Evolutionary conservation across 345 rosid genomes (phyloP), one percentile per base, ranked within the genome.

Genomic region (Lumnitzera racemosa): DNA sequence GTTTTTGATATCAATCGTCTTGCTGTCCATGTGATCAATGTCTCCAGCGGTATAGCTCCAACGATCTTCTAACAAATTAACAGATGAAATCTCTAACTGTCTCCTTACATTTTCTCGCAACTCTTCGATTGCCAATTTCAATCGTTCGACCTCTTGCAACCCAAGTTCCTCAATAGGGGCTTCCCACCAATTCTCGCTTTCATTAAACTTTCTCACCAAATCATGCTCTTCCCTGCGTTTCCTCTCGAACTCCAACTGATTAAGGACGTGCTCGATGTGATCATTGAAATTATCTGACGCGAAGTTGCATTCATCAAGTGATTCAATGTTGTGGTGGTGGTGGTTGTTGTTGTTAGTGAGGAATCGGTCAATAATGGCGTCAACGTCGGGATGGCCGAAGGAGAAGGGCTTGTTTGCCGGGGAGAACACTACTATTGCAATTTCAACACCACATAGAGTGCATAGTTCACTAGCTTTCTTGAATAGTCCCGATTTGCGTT

Each of bases 121-220:
- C 31, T 66, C 70, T 58, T 62, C 71, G 47, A 86, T 31, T 0
- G 74, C 58, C 12, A 46, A 11, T 56, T 69, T 76, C 41, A 86
- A 24, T 43, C 65, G 71, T 55, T 62, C 56, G 5, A 83, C 75
- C 56, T 76, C 74, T 9, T 47, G 6, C 12, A 58, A 4, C 24
- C 29, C 58, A 1, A 81, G 68, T 15, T 58, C 62, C 12, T 68
- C 80, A 0, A 73, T 3, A 0, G 81, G 80, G 4, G 72, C 61
- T 43, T 76, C 74, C 89, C 87, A 86, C 83, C 85, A 79, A 47
- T 67, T 60, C 43, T 56, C 69, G 9, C n/a, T 53, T 54, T 59
- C 36, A 15, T 48, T 62, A 0, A 59, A 70, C 55, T 69, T 75
- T 29, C 60, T 69, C 23, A 66, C 57, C 31, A 46, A 24, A 11